These are phyloP conservation scores for Aspergillus saccharolyticus DNA, from an alignment of 495 filamentous ascomycete genomes.

Conservation along the genomic window DNA sequence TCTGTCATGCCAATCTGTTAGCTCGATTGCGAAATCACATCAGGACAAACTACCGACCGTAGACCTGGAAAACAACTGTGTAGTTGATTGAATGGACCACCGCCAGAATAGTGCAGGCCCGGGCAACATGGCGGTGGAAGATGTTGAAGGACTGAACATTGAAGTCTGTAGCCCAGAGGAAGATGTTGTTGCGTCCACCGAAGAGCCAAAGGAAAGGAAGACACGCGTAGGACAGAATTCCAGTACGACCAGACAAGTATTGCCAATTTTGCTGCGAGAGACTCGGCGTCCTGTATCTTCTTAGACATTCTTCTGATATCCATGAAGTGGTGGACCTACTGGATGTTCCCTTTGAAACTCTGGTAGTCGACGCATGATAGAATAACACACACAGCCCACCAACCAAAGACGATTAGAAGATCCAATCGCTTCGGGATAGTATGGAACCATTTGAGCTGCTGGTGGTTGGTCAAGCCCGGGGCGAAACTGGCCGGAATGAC, in stretches of 20 bases:
- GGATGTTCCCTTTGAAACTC: constrained; percentile 12
- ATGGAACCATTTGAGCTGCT: constrained; percentile 8
- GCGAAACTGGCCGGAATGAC: constrained; percentile 20
- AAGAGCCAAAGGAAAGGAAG: constrained; percentile 38
- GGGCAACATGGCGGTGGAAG: constrained; percentile 42
- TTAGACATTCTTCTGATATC: neutral
- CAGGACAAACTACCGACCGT: constrained; percentile 6
- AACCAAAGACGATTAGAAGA: constrained; percentile 21
- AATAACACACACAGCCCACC: constrained; percentile 21
- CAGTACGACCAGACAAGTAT: constrained; percentile 32
- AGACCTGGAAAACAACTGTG: constrained; percentile 18
- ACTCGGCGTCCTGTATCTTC: neutral
- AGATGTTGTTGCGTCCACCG: constrained; percentile 38
- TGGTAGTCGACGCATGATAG: constrained; percentile 21
- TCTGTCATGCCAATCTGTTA: neutral
- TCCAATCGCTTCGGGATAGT: constrained; percentile 23
- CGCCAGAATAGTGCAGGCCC: constrained; percentile 36
- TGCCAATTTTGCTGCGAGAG: constrained; percentile 16
- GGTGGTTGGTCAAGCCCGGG: constrained; percentile 15
- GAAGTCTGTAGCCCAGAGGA: constrained; percentile 39
- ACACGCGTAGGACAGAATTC: constrained; percentile 32
- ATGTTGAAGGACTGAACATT: constrained; percentile 33
- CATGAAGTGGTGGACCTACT: neutral
- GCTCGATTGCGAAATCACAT: neutral
- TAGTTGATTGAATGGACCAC: constrained; percentile 38